Percentiles rank a stretch among this genome's conserved stretches.
Evolutionary conservation across 2,329 filamentous ascomycete genomes (phyloP).

Genomic region (Claviceps sorghi): DNA sequence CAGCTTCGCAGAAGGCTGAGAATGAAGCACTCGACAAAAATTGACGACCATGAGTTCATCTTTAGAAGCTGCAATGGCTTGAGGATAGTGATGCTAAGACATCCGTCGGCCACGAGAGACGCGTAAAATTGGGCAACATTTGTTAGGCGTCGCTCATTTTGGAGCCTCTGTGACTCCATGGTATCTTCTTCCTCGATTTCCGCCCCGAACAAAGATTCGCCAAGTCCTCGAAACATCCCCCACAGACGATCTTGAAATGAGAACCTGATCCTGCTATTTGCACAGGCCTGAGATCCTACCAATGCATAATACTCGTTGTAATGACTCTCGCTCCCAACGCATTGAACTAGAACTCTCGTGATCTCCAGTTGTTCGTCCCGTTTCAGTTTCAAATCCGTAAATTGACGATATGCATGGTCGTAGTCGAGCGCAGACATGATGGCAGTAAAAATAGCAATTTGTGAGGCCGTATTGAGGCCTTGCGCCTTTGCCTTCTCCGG

Average conservation of each 20-base stretch:
- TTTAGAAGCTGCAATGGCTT: constrained; percentile 67
- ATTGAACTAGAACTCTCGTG: constrained; percentile 74
- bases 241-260: constrained; percentile 79
- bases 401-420: constrained; percentile 66
- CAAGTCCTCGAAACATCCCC: constrained; percentile 71
- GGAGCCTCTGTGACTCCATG: constrained; percentile 30
- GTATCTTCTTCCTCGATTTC: constrained; percentile 42
- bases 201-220: constrained; percentile 61
- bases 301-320: constrained; percentile 94
- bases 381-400: constrained; percentile 73
- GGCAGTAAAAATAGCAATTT: constrained; percentile 82
- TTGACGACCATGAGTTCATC: constrained; percentile 58
- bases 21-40: constrained; percentile 69
- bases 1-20: constrained; percentile 60
- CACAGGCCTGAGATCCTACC: constrained; percentile 64
- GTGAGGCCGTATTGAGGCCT: constrained; percentile 74
- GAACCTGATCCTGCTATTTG: constrained; percentile 60
- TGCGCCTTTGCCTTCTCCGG: constrained; percentile 60
- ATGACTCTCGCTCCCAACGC: constrained; percentile 62
- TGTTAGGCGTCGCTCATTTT: constrained; percentile 34
- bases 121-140: constrained; percentile 43
- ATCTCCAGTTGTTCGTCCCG: constrained; percentile 77
- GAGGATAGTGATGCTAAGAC: constrained; percentile 33
- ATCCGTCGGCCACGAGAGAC: constrained; percentile 31
- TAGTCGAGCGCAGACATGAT: constrained; percentile 76